Percentiles rank a stretch among this genome's conserved stretches.
Conservation (phyloP, 371 early-diverging fungal species). For the Mortierella sp. region DNA sequence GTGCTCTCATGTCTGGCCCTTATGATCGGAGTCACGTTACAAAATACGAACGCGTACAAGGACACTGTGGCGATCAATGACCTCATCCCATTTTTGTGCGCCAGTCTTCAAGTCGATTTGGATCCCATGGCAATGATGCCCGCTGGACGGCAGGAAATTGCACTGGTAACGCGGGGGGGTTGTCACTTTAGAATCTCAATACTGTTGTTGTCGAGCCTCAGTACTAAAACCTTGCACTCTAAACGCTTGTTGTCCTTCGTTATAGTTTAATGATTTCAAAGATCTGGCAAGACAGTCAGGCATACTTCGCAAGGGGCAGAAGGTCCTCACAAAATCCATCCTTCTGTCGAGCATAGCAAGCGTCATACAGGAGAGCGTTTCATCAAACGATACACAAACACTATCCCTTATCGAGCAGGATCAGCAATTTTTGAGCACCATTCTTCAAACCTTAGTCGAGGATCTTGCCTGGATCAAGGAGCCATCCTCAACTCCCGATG, state of each 20-base stretch:
- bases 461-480: slow-evolving; percentile 49
- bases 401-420: slow-evolving; percentile 16
- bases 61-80: slow-evolving; percentile 9
- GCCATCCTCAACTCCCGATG: slow-evolving; percentile 18
- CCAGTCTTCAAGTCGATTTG: slow-evolving; percentile 20
- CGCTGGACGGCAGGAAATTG: slow-evolving; percentile 18
- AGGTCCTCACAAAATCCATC: slow-evolving; percentile 37
- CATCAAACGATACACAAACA: slow-evolving; percentile 1
- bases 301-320: slow-evolving; percentile 39
- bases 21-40: slow-evolving; percentile 34
- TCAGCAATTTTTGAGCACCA: slow-evolving; percentile 8
- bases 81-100: slow-evolving; percentile 19
- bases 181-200: background rate
- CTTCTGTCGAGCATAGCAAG: slow-evolving; percentile 9
- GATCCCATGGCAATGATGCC: slow-evolving; percentile 39
- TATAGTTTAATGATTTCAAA: slow-evolving; percentile 40
- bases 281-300: slow-evolving; percentile 38
- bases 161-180: slow-evolving; percentile 30
- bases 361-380: slow-evolving; percentile 18
- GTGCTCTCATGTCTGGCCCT: slow-evolving; percentile 31
- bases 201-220: background rate
- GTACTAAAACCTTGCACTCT: background rate
- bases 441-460: slow-evolving; percentile 23
- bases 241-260: background rate
- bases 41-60: background rate